Conservation (phyloP, 1,139 yeast species). For the Suhomyces panamericanus region DNA sequence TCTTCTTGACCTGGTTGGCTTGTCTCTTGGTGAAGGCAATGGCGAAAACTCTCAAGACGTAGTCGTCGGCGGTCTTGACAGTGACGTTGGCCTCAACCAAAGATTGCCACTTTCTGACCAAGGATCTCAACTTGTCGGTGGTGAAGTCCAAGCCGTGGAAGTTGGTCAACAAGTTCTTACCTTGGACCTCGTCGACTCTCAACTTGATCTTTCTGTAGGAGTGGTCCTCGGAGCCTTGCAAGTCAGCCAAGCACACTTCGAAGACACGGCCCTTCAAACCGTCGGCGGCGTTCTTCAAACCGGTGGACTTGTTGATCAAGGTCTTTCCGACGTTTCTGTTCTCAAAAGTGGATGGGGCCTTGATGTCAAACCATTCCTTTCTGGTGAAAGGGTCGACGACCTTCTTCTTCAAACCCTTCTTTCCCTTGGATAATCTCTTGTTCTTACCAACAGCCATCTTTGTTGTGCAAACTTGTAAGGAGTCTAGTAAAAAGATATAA, state of each 20-base stretch:
- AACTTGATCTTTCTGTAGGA: constrained; percentile 52
- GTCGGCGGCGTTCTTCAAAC: constrained; percentile 85
- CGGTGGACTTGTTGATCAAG: constrained; percentile 88
- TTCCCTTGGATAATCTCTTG: constrained; percentile 94
- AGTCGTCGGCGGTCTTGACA: constrained; percentile 52
- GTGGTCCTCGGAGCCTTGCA: constrained; percentile 55
- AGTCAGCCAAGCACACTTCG: constrained; percentile 51
- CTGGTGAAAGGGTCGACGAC: constrained; percentile 94
- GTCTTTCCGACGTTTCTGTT: constrained; percentile 95
- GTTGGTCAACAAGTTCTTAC: constrained; percentile 55
- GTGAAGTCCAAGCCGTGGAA: constrained; percentile 55
- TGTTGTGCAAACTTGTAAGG: constrained; percentile 10
- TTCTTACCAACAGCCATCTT: constrained; percentile 93
- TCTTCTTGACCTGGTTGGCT: constrained; percentile 52
- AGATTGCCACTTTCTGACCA: constrained; percentile 57
- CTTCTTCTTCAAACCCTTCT: constrained; percentile 95
- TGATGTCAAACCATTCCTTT: constrained; percentile 93
- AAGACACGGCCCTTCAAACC: constrained; percentile 55
- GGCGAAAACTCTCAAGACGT: constrained; percentile 51
- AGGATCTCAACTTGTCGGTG: constrained; percentile 51
- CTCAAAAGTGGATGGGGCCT: constrained; percentile 93
- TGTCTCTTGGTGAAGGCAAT: constrained; percentile 57
- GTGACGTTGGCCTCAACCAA: constrained; percentile 55
- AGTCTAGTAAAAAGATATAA: constrained; percentile 12
- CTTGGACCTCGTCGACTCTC: constrained; percentile 57